phyloP scores from a whole-genome alignment of 352 stramenopile species.

The Pythium biforme region DNA sequence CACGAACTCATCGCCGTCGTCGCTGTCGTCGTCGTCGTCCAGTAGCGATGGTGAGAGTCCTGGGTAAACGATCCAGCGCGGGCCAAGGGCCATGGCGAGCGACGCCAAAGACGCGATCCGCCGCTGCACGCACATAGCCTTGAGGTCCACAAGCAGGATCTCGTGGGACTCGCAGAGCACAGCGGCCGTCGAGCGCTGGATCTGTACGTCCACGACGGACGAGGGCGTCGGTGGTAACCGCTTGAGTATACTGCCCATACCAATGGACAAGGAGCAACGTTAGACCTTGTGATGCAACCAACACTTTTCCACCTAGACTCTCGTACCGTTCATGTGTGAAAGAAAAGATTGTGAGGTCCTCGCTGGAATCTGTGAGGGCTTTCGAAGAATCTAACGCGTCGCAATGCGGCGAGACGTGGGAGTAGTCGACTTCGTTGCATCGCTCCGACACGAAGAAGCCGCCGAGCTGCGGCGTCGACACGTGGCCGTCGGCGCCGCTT shows the following conservation, averaged over 20 bases:
- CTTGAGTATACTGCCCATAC: conserved; percentile 41
- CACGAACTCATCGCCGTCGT: conserved; percentile 49
- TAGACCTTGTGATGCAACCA: background rate
- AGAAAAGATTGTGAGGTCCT: conserved; percentile 54
- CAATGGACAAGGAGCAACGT: too few species aligned
- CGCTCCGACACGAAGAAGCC: conserved; percentile 58
- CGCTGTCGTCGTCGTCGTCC: conserved; percentile 23
- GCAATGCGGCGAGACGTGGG: conserved; percentile 29
- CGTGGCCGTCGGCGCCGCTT: background rate
- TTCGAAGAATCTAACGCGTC: background rate
- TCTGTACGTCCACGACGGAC: conserved; percentile 67
- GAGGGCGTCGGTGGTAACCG: conserved; percentile 55
- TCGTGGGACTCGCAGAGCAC: conserved; percentile 69
- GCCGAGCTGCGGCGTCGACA: conserved; percentile 14
- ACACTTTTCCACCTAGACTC: background rate
- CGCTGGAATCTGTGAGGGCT: conserved; percentile 13
- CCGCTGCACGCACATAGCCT: conserved; percentile 43
- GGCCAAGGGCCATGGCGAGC: conserved; percentile 60
- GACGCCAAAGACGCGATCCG: conserved; percentile 49
- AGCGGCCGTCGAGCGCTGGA: conserved; percentile 48
- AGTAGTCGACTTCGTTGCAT: conserved; percentile 36
- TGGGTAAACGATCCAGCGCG: conserved; percentile 71
- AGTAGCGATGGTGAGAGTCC: conserved; percentile 29
- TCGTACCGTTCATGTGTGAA: conserved; percentile 48
- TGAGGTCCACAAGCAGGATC: conserved; percentile 64